Evolutionary conservation across 306 rosid species (phyloP), one percentile per base, ranked within the genome.

Genomic region (Quercus parvula): DNA sequence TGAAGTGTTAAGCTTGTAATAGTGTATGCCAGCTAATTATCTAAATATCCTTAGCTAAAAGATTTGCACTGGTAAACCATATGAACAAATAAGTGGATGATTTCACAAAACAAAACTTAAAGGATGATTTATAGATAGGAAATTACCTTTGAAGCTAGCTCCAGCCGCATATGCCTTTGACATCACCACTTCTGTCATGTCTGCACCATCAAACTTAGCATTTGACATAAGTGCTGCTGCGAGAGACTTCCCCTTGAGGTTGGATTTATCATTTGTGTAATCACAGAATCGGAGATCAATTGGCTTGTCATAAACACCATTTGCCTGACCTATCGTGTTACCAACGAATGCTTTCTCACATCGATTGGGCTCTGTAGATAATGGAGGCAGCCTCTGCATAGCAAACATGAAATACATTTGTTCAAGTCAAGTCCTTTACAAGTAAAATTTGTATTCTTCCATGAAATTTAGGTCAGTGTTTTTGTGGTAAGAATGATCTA

Each of bases 191-290:
- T 94, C 99, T 33, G 97, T 0, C 97, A 94, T 91, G 91, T 94
- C 97, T 12, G 99, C 99, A 59, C 99, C 97, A 81, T 95, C 98
- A 79, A 95, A 95, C 89, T 90, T 95, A 12, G 99, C 98, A 68
- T 89, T 96, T 3, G 98, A 91, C 99, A 95, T 89, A 76, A 95
- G 97, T 41, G 99, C 98, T 74, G 98, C 99, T 3, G 98, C 88
- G 19, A 95, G 92, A 61, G 98, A 75, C 80, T 95, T 95, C 51
- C 99, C 98, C 84, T 95, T 95, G 12, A 95, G 83, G 81, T 95
- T 93, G 81, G 75, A 63, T 77, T 90, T 92, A 12, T 95, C 99
- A 71, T 95, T 91, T 18, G 98, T 85, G 83, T 55, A 94, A 79
- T 95, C 94, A 76, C 98, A 95, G 62, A 91, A 90, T 38, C 99